Percentiles rank a stretch among this genome's conserved stretches.
Evolutionary conservation across 495 filamentous ascomycete species (phyloP).

Genomic region (Aspergillus hancockii): DNA sequence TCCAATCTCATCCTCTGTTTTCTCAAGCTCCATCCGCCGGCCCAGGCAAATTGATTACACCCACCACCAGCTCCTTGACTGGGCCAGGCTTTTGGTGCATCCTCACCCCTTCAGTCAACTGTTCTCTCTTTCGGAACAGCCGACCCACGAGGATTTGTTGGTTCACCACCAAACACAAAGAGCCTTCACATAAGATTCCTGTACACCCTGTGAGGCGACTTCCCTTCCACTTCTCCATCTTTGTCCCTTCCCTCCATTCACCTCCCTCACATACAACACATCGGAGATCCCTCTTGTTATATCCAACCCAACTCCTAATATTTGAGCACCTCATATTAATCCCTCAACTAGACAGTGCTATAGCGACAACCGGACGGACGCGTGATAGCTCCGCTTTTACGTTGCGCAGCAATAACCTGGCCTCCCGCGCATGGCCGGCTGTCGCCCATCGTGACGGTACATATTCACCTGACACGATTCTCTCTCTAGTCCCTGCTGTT

Average conservation of each 20-base stretch:
- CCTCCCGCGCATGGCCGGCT: conserved; percentile 22
- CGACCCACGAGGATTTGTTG: conserved; percentile 24
- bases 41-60: not conserved
- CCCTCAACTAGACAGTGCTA: conserved; percentile 17
- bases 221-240: conserved; percentile 14
- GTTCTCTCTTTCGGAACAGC: conserved; percentile 10
- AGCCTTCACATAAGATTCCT: conserved; percentile 24
- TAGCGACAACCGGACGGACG: conserved; percentile 18
- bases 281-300: conserved; percentile 20
- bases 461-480: conserved; percentile 11
- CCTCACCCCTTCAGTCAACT: not conserved
- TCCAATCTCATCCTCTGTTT: not conserved
- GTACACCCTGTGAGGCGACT: conserved; percentile 22
- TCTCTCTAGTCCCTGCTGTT: conserved; percentile 4
- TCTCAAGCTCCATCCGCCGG: not conserved
- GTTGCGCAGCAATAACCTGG: not conserved
- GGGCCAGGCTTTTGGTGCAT: conserved; percentile 10
- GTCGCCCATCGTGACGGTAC: conserved; percentile 16
- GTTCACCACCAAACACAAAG: conserved; percentile 21
- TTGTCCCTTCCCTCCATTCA: conserved; percentile 13
- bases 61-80: conserved; percentile 11
- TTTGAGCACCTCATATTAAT: conserved; percentile 17
- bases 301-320: conserved; percentile 9
- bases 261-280: conserved; percentile 29
- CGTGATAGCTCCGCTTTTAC: conserved; percentile 16